Base-by-base conservation (phyloP, 805 yeast genomes). In the Candida silvicultrix region DNA sequence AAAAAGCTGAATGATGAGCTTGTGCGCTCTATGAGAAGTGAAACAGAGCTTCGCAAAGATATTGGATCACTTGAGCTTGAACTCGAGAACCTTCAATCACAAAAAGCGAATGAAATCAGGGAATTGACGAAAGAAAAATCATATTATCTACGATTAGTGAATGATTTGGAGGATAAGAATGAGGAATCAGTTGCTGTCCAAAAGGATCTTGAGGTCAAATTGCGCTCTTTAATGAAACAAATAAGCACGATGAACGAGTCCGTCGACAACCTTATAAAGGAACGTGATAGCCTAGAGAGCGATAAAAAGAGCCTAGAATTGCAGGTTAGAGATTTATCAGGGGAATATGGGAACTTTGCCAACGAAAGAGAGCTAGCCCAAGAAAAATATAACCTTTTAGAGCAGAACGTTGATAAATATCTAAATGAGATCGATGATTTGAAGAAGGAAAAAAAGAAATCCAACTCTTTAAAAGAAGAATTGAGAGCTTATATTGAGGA, bases 1-100 rank as follows among this genome's bases (percentile, higher is more conserved):
- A 72, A 75, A 44, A 66, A 69, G 42, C 59, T 85, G 47, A 78
- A 75, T 50, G 69, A 69, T 32, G 81, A 80, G 41, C 58, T 87
- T 35, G 69, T 73, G 34, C 67, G 69, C 45, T 74, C 78, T 51
- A 68, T 81, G 65, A 80, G 81, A 53, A 72, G 70, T 35, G 95
- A 88, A 60, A 80, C 88, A 1, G 78, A 75, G 28, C 61, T 84
- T 45, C 77, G 81, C 48, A 84, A 81, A 52, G 81, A 77, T 40
- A 68, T 82, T 51, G 83, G 85, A 44, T 77, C 77, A 35, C 64
- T 83, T 23, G 77, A 74, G 38, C 74, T 81, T 51, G 83, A 81
- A 49, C 64, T 80, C 40, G 88, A 81, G 49, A 75, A 77, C 9
- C 60, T 77, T n/a, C 64, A 70, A 32, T 67, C 65, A n/a, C 68